phyloP scores from a whole-genome alignment of 495 filamentous ascomycete species.

The Neurospora sp. region DNA sequence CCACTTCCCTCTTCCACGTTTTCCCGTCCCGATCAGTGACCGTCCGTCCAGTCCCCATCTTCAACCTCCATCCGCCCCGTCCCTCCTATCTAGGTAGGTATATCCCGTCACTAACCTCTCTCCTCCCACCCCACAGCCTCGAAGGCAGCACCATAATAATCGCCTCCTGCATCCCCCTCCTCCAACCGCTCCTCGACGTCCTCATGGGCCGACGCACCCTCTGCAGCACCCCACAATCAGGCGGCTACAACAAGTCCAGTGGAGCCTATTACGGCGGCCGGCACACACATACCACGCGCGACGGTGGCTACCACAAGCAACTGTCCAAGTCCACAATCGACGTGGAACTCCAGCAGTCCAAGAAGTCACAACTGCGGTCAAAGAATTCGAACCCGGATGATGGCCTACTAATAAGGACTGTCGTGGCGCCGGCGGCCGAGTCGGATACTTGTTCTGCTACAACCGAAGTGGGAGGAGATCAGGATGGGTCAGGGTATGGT shows the following conservation, averaged over 20 bases:
- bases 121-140: slow-evolving; percentile 18
- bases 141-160: slow-evolving; percentile 40
- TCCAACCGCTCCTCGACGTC: slow-evolving; percentile 31
- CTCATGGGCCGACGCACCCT: neutral
- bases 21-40: too few species aligned
- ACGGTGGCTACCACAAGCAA: neutral
- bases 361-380: neutral
- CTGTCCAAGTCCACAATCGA: neutral
- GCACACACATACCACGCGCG: neutral
- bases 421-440: neutral
- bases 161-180: slow-evolving; percentile 39
- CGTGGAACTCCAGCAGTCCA: neutral
- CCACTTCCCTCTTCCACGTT: too few species aligned
- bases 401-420: neutral
- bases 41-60: too few species aligned
- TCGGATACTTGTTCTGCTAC: neutral
- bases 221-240: neutral
- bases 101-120: neutral
- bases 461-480: neutral
- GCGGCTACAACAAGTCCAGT: neutral
- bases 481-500: neutral
- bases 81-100: too few species aligned
- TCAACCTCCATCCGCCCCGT: slow-evolving; percentile 28
- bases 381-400: neutral
- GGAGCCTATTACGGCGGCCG: neutral